Percentiles rank a stretch among this genome's conserved stretches.
These are phyloP conservation scores for Thalassiosira pacifica DNA, from an alignment of 352 stramenopile genomes.

Conservation along the genomic window DNA sequence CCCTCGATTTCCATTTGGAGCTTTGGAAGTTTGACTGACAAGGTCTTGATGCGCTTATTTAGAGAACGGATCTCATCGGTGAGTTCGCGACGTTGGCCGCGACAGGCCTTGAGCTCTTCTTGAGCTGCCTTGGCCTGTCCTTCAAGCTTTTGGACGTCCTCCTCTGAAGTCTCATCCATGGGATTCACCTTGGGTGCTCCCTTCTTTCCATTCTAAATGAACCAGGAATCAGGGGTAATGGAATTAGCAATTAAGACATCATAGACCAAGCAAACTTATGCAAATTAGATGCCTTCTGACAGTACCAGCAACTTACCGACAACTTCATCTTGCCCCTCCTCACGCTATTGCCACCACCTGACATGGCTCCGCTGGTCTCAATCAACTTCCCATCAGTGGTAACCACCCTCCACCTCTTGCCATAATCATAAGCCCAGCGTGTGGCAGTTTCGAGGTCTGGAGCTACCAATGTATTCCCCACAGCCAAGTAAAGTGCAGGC, in stretches of 20 bases:
- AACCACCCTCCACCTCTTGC: constrained; percentile 94
- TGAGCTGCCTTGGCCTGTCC: constrained; percentile 68
- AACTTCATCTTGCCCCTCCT: constrained; percentile 93
- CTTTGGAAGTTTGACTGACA: constrained; percentile 92
- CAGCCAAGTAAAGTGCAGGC: constrained; percentile 95
- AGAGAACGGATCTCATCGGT: constrained; percentile 89
- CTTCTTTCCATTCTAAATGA: constrained; percentile 62
- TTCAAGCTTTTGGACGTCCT: constrained; percentile 74
- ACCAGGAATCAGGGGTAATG: not conserved
- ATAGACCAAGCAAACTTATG: not conserved
- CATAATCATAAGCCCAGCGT: constrained; percentile 92
- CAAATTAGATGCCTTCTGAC: too few species aligned
- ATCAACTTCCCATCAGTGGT: constrained; percentile 97
- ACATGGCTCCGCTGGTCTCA: constrained; percentile 99
- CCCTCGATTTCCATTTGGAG: constrained; percentile 90
- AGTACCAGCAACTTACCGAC: constrained; percentile 67
- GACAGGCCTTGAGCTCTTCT: constrained; percentile 78
- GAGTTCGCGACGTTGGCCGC: constrained; percentile 68
- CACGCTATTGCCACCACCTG: constrained; percentile 94
- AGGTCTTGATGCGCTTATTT: constrained; percentile 90
- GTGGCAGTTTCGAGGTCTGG: constrained; percentile 93
- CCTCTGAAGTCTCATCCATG: constrained; percentile 57
- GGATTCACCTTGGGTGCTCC: constrained; percentile 34
- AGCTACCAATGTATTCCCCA: constrained; percentile 98
- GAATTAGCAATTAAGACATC: constrained; percentile 8